A percentile compares a stretch with the other conserved stretches of the same genome.
Conservation (phyloP, 495 filamentous ascomycete genomes). For the Recurvomyces mirabilis region DNA sequence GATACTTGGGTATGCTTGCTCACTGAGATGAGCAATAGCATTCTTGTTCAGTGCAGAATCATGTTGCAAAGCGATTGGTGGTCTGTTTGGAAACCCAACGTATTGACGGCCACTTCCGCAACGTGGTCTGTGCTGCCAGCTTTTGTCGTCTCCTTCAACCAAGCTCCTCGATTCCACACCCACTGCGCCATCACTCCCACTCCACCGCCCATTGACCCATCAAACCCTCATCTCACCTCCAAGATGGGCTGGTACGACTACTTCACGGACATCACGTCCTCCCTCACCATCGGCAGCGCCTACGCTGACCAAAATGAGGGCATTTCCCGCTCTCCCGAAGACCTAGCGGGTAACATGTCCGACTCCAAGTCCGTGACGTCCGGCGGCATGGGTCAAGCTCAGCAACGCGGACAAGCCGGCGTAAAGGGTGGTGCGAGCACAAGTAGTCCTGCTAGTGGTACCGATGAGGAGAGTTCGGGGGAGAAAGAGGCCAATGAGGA, state of each 20-base stretch:
- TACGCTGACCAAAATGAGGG: constrained; percentile 49
- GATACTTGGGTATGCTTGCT: too few species aligned
- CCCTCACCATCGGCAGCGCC: constrained; percentile 43
- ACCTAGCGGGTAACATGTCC: constrained; percentile 21
- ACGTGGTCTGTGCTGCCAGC: neutral
- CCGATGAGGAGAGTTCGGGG: constrained; percentile 25
- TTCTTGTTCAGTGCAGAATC: too few species aligned
- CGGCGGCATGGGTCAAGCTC: constrained; percentile 8
- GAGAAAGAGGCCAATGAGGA: constrained; percentile 28
- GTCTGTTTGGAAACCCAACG: too few species aligned
- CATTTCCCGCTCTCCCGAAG: constrained; percentile 9
- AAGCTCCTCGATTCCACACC: neutral
- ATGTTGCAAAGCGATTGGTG: too few species aligned
- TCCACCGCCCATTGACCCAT: too few species aligned
- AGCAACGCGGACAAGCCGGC: constrained; percentile 11
- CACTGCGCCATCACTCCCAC: too few species aligned
- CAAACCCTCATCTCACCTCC: constrained; percentile 28
- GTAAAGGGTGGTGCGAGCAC: constrained; percentile 24
- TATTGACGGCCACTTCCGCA: too few species aligned
- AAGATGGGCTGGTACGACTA: constrained; percentile 54
- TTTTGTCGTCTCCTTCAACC: neutral
- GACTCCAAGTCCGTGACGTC: constrained; percentile 1
- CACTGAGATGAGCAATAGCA: too few species aligned
- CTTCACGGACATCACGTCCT: constrained; percentile 50
- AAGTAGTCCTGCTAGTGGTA: constrained; percentile 22